Percentiles rank a stretch among this genome's conserved stretches.
Evolutionary conservation across 225 moss, liverwort and hornwort genomes (phyloP).

Genomic region (Neckera pumila): DNA sequence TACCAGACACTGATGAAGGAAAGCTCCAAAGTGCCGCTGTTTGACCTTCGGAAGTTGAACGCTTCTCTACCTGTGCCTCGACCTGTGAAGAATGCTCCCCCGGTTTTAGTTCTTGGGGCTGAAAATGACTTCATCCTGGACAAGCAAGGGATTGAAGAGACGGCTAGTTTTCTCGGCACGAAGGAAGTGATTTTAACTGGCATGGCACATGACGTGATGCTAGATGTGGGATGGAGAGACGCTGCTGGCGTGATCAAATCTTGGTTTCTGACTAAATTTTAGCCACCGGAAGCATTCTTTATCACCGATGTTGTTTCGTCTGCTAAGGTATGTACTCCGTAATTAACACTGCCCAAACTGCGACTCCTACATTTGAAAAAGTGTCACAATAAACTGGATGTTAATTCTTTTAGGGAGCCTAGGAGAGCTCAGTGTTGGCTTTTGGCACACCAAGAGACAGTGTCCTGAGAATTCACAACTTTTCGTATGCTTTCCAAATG

Average conservation of each 20-base stretch:
- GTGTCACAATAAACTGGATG: neutral
- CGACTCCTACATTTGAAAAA: neutral
- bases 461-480: neutral
- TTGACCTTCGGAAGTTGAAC: constrained; percentile 57
- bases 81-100: constrained; percentile 13
- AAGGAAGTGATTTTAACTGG: constrained; percentile 21
- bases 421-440: neutral
- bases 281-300: neutral
- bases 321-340: neutral
- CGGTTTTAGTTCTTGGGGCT: constrained; percentile 67
- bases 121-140: constrained; percentile 75
- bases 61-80: constrained; percentile 48
- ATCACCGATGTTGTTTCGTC: neutral
- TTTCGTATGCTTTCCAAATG: neutral
- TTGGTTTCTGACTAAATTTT: constrained; percentile 18
- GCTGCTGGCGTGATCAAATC: constrained; percentile 26
- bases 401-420: neutral
- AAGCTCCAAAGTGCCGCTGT: constrained; percentile 60
- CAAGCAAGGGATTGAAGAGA: constrained; percentile 43
- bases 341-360: neutral
- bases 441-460: neutral
- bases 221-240: constrained; percentile 33
- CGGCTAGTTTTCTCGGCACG: constrained; percentile 25
- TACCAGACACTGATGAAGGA: constrained; percentile 57
- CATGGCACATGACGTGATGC: constrained; percentile 48